Conservation (phyloP, 2,329 filamentous ascomycete genomes). For the Epichloe aotearoae region DNA sequence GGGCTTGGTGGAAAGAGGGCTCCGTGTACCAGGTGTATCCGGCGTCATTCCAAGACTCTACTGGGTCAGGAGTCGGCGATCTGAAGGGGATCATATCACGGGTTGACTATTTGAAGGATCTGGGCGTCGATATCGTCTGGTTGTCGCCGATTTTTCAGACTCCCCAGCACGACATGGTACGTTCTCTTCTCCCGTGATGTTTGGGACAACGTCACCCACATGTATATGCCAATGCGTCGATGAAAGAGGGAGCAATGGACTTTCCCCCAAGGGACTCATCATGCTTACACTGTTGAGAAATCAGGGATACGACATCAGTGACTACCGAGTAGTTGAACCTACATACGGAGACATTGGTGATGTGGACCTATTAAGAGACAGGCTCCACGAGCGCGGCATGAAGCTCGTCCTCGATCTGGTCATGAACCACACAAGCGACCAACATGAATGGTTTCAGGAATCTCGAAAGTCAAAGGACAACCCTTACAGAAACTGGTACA, state of each 20-base stretch:
- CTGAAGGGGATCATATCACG: conserved; percentile 44
- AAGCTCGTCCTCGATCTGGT: conserved; percentile 61
- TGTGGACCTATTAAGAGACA: conserved; percentile 48
- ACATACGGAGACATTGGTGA: conserved; percentile 56
- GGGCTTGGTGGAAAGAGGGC: conserved; percentile 46
- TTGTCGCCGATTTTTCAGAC: conserved; percentile 33
- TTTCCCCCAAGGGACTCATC: neutral
- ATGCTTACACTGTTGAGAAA: neutral
- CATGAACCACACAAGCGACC: conserved; percentile 53
- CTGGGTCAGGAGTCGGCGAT: conserved; percentile 41
- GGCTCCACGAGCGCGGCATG: conserved; percentile 49
- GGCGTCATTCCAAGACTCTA: conserved; percentile 47
- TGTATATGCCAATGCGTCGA: too few relatives aligned
- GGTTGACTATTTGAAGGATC: conserved; percentile 39
- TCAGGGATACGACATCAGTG: conserved; percentile 54
- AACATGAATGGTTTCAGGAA: conserved; percentile 46
- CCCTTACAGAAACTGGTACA: conserved; percentile 47
- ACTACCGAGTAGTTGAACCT: conserved; percentile 53
- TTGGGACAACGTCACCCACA: neutral
- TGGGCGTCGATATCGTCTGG: conserved; percentile 48
- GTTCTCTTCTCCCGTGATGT: neutral
- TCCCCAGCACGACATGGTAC: conserved; percentile 51
- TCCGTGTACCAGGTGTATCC: conserved; percentile 50
- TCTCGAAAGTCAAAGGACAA: conserved; percentile 39
- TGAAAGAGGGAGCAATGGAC: neutral